Base-by-base conservation (phyloP, 768 basidiomycete species). In the Daedaleopsis sinensis region DNA sequence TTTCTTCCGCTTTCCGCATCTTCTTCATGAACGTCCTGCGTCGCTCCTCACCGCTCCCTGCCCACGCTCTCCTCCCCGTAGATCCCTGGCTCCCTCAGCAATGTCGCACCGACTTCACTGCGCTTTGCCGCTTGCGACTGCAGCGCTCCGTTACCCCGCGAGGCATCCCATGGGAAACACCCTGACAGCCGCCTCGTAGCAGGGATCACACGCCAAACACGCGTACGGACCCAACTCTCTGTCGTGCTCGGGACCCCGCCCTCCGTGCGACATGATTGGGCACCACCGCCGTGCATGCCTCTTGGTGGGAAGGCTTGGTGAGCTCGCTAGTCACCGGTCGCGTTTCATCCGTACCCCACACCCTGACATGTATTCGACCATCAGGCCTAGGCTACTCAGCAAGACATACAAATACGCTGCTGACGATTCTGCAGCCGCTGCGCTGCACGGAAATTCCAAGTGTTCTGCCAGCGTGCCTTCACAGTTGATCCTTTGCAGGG, bases 171-270 rank as follows among this genome's bases (percentile, higher is more conserved):
- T 64, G 62, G 55, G 62, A 59, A 64, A 50, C 50, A 44, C 47
- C 18, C 42, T 59, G 62, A 56, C 62, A 64, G 62, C 62, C 62
- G 62, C 62, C 62, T 58, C 62, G 35, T 38, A 21, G 21, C 38
- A 48, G 24, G 37, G 42, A 64, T 64, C 62, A 64, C 62, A 59
- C 58, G 62, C 59, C 58, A 46, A n/a, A 43, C 62, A 64, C 62
- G 62, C 58, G 62, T 54, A 38, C 35, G n/a, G 23, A 39, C 21
- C 43, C 36, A 52, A 21, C 21, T 55, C 39, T 21, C 38, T 39
- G 54, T 56, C 62, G 62, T 59, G 62, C 58, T 50, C 62, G 55
- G 47, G 39, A 46, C 57, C 56, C 61, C 61, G 61, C 52, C 61
- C 57, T 52, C 47, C 47, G 61, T 32, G 48, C 42, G 54, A 59